phyloP scores from a whole-genome alignment of 75 land plant species.

The Sequoia sempervirens region DNA sequence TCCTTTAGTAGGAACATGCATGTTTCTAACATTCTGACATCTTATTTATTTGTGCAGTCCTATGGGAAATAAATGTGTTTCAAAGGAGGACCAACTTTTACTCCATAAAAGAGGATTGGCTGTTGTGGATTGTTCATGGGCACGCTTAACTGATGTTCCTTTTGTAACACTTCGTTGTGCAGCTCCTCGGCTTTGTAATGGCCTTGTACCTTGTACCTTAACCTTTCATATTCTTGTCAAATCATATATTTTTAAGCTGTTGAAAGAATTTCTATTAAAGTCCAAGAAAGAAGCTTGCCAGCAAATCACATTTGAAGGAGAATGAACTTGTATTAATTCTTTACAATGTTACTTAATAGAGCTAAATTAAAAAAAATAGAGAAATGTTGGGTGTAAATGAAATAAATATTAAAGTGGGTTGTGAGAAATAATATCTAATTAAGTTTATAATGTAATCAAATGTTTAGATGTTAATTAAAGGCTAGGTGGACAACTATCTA shows the following conservation, averaged over 20 bases:
- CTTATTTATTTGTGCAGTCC: conserved; percentile 56
- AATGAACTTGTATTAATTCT: background rate
- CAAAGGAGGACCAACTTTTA: conserved; percentile 69
- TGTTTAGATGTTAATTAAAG: background rate
- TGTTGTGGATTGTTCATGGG: conserved; percentile 98
- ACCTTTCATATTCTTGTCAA: background rate
- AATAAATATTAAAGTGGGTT: background rate
- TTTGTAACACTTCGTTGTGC: conserved; percentile 78
- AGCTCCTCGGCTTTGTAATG: conserved; percentile 85
- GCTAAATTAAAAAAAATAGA: background rate
- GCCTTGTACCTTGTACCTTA: background rate
- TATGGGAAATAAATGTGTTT: conserved; percentile 82
- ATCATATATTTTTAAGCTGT: background rate
- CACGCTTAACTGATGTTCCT: conserved; percentile 82
- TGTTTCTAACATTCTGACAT: background rate
- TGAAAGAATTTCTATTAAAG: background rate
- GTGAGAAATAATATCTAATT: background rate
- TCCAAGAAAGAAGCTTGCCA: background rate
- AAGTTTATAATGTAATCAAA: background rate
- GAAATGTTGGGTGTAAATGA: background rate
- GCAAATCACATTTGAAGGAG: background rate
- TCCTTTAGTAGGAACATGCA: background rate
- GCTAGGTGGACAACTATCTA: background rate
- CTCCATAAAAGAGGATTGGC: conserved; percentile 76
- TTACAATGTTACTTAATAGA: background rate